phyloP scores from a whole-genome alignment of 2,329 filamentous ascomycete species.

The Rhynchosporium graminicola region DNA sequence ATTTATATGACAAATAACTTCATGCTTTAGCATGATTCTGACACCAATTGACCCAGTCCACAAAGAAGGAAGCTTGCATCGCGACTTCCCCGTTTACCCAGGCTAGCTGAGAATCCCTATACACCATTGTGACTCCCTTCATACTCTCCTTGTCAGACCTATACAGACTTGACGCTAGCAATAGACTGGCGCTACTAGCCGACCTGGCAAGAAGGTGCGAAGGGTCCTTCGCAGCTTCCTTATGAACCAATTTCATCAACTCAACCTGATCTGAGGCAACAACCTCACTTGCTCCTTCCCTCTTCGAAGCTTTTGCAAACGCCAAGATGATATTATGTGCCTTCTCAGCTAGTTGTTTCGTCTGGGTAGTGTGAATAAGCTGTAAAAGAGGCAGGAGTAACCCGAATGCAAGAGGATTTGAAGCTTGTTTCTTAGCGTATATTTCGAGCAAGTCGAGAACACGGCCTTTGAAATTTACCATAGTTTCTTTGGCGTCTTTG shows the following conservation, averaged over 20 bases:
- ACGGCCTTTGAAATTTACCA: constrained; percentile 93
- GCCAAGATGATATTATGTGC: constrained; percentile 70
- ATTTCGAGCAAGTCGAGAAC: constrained; percentile 85
- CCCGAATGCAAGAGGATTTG: constrained; percentile 65
- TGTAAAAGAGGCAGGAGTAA: constrained; percentile 75
- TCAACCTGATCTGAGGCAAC: constrained; percentile 45
- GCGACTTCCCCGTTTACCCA: constrained; percentile 60
- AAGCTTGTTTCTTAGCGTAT: constrained; percentile 78
- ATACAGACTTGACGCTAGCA: constrained; percentile 64
- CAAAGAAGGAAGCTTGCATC: constrained; percentile 66
- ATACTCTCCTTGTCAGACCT: constrained; percentile 54
- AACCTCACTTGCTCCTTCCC: constrained; percentile 46
- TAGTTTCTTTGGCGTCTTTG: constrained; percentile 83
- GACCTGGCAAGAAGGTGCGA: constrained; percentile 73
- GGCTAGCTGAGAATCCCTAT: constrained; percentile 59
- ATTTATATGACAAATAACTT: not conserved
- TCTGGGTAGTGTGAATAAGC: constrained; percentile 73
- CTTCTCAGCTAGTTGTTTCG: constrained; percentile 74
- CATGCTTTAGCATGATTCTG: constrained; percentile 46
- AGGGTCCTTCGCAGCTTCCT: constrained; percentile 60
- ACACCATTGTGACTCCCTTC: constrained; percentile 60
- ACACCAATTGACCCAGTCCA: constrained; percentile 75
- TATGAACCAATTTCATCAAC: constrained; percentile 68
- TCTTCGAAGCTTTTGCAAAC: constrained; percentile 65
- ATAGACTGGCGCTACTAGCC: constrained; percentile 71